Evolutionary conservation across 345 rosid species (phyloP), one percentile per base, ranked within the genome.

Genomic region (Brassica carinata): DNA sequence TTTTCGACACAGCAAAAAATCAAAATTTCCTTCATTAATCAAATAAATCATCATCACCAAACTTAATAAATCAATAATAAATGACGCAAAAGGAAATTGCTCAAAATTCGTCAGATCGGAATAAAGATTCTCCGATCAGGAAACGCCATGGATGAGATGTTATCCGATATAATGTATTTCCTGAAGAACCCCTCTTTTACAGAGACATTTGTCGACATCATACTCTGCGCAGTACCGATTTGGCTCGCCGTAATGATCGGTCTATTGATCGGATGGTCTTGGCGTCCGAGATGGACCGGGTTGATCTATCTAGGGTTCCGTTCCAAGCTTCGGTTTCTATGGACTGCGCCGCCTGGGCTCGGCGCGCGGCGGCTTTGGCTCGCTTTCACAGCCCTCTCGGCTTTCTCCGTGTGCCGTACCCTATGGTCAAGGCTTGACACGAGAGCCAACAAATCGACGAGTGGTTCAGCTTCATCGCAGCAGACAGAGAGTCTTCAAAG

Each of bases 221-320:
- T 96, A 81, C 90, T 94, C 2, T 96, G 99, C 65, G 94, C 97
- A 27, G 99, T 96, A 4, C 99, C 99, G 82, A 94, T 96, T 81
- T 93, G 99, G 99, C 91, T 93, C 2, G 97, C 98, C 58, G 90
- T 96, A 26, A 92, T 88, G 99, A 94, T 96, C 83, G 99, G 99
- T 2, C 91, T 94, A 74, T 71, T 94, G 43, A 92, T 94, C 84
- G 99, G 99, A 64, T 96, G 99, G 99, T 85, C 99, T 9, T 94
- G 99, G 98, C 90, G 99, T 33, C 99, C 99, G 0, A 84, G 97
- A 69, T 96, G 99, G 98, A 96, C 99, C 14, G 83, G 97, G 5
- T 86, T 96, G 86, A 77, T 96, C 31, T 96, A 89, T 67, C 84
- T 96, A 48, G 98, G 98, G 65, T 81, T 93, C 38, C 92, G 97